Evolutionary conservation across 1,284 basidiomycete species (phyloP).

Genomic region (Earliella scabrosa): DNA sequence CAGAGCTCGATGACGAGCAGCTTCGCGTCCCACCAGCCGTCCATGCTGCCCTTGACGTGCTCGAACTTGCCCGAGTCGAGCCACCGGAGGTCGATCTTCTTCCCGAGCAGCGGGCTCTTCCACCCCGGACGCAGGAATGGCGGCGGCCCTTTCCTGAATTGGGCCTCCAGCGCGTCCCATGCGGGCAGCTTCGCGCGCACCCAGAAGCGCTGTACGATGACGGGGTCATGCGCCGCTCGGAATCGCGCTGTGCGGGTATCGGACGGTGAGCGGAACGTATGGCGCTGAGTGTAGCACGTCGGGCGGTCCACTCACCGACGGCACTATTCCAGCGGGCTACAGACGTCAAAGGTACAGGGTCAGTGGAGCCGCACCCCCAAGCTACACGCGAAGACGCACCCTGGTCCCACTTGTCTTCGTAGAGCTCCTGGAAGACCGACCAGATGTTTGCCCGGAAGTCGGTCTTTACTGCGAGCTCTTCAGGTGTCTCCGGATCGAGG

Average conservation of each 20-base stretch:
- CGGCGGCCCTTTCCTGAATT: slow-evolving; percentile 37
- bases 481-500: slow-evolving; percentile 25
- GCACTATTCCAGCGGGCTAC: slow-evolving; percentile 34
- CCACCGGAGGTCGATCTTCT: slow-evolving; percentile 35
- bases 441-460: slow-evolving; percentile 36
- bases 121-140: slow-evolving; percentile 38
- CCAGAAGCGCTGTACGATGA: slow-evolving; percentile 31
- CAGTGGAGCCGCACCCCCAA: background rate
- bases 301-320: slow-evolving; percentile 24
- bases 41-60: slow-evolving; percentile 31
- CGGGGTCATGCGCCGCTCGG: slow-evolving; percentile 30
- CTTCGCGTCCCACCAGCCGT: slow-evolving; percentile 34
- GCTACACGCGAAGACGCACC: slow-evolving; percentile 16
- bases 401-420: slow-evolving; percentile 38
- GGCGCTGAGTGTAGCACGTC: too few species aligned
- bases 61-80: slow-evolving; percentile 34
- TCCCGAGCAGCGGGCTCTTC: slow-evolving; percentile 35
- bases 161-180: slow-evolving; percentile 34
- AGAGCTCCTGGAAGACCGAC: slow-evolving; percentile 35
- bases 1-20: slow-evolving; percentile 37
- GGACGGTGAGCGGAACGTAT: background rate
- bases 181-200: slow-evolving; percentile 33
- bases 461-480: slow-evolving; percentile 32
- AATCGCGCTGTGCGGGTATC: slow-evolving; percentile 25
- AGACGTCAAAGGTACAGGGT: background rate